These are phyloP conservation scores for Scleroderma citrinum DNA, from an alignment of 768 basidiomycete species.

Conservation along the genomic window DNA sequence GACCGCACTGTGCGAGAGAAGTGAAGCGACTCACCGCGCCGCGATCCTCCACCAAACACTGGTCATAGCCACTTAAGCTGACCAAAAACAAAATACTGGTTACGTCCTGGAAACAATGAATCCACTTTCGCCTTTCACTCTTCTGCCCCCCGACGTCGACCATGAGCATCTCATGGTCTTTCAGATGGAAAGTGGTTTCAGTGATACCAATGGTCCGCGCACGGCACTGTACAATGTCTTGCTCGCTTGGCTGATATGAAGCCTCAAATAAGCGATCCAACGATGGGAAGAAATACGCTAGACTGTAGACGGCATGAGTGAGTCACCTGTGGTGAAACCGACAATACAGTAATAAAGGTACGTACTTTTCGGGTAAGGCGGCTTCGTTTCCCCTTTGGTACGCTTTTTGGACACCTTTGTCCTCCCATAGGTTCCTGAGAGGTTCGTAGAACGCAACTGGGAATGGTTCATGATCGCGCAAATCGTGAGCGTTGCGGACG, in stretches of 20 bases:
- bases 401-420: conserved; percentile 68
- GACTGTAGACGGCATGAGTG: conserved; percentile 31
- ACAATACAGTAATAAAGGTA: not conserved
- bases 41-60: conserved; percentile 88
- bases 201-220: conserved; percentile 90
- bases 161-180: conserved; percentile 84
- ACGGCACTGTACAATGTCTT: conserved; percentile 83
- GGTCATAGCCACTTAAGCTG: conserved; percentile 89
- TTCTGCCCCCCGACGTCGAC: conserved; percentile 94
- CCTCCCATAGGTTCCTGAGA: conserved; percentile 69
- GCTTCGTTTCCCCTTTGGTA: conserved; percentile 84
- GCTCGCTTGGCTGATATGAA: conserved; percentile 67
- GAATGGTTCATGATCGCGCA: conserved; percentile 78
- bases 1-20: conserved; percentile 1
- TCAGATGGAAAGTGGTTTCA: conserved; percentile 76
- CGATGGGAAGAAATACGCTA: conserved; percentile 72
- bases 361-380: conserved; percentile 85
- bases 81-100: conserved; percentile 90
- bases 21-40: conserved; percentile 59
- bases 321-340: not conserved
- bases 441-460: conserved; percentile 62
- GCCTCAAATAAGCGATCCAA: conserved; percentile 77
- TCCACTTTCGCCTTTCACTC: conserved; percentile 90
- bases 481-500: conserved; percentile 62
- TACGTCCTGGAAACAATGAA: conserved; percentile 92